These are phyloP conservation scores for Xylariaceae sp. DNA, from an alignment of 2,329 filamentous ascomycete species.

Conservation along the genomic window DNA sequence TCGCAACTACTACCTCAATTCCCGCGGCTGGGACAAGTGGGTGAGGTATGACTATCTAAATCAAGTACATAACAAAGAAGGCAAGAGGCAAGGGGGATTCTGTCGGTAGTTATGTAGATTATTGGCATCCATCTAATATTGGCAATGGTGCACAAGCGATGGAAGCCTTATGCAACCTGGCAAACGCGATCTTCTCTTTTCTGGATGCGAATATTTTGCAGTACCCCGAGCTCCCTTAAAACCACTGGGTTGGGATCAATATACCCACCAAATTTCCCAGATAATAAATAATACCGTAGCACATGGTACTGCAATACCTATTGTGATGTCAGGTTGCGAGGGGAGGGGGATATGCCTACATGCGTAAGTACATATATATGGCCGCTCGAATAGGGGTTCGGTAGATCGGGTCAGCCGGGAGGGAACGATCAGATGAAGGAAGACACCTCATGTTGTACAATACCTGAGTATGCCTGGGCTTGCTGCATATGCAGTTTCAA, in stretches of 20 bases:
- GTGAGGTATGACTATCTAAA: not conserved
- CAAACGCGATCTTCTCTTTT: not conserved
- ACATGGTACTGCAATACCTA: not conserved
- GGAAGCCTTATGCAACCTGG: not conserved
- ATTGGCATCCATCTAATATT: too few relatives aligned
- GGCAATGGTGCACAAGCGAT: not conserved
- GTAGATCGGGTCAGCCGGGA: not conserved
- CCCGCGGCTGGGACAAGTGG: not conserved
- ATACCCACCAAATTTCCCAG: not conserved
- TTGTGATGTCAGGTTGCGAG: not conserved
- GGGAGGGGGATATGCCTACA: not conserved
- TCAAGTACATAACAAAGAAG: not conserved
- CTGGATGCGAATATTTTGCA: not conserved
- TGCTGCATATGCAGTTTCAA: not conserved
- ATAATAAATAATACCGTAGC: not conserved
- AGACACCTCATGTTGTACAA: not conserved
- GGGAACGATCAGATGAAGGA: not conserved
- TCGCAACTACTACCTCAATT: not conserved
- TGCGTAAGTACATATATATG: not conserved
- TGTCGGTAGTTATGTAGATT: not conserved
- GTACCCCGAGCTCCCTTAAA: not conserved
- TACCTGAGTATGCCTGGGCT: too few relatives aligned
- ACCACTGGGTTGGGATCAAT: not conserved
- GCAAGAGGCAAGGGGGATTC: not conserved
- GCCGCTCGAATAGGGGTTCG: not conserved